Evolutionary conservation across 2,329 filamentous ascomycete species (phyloP).

Genomic region (Achaetomium macrosporum): DNA sequence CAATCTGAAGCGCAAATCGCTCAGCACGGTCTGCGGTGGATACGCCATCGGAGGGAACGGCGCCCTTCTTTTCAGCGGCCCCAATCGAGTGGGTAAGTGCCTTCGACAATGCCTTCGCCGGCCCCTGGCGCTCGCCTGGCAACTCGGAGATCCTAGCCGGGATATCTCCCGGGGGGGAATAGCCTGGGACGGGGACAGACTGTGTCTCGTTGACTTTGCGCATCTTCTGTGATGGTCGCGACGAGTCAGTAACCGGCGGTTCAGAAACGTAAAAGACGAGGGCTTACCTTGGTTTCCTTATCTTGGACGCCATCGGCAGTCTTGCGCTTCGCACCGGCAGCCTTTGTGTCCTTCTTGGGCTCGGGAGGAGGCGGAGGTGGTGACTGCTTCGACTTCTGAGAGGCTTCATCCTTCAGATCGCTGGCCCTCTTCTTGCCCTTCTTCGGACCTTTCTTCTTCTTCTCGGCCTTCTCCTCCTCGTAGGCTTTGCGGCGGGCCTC

Average conservation of each 20-base stretch:
- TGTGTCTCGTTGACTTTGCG: conserved; percentile 52
- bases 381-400: conserved; percentile 35
- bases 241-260: conserved; percentile 23
- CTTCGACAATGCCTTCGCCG: conserved; percentile 65
- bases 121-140: conserved; percentile 58
- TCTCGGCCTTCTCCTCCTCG: conserved; percentile 55
- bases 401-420: conserved; percentile 50
- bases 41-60: conserved; percentile 56
- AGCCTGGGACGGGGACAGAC: conserved; percentile 33
- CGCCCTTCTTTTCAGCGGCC: conserved; percentile 59
- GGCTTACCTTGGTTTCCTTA: conserved; percentile 43
- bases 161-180: conserved; percentile 48
- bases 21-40: conserved; percentile 61
- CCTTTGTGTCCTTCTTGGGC: conserved; percentile 38
- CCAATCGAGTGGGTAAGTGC: conserved; percentile 61
- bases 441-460: conserved; percentile 61
- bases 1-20: conserved; percentile 70
- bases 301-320: conserved; percentile 51
- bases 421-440: conserved; percentile 61
- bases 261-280: not conserved
- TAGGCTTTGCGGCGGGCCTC: conserved; percentile 60
- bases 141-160: conserved; percentile 49
- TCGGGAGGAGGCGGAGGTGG: conserved; percentile 29
- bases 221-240: conserved; percentile 39
- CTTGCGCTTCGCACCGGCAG: conserved; percentile 51